Percentiles rank a stretch among this genome's conserved stretches.
phyloP scores from a whole-genome alignment of 2,329 filamentous ascomycete genomes.

The Stagonosporopsis chrysanthemi region DNA sequence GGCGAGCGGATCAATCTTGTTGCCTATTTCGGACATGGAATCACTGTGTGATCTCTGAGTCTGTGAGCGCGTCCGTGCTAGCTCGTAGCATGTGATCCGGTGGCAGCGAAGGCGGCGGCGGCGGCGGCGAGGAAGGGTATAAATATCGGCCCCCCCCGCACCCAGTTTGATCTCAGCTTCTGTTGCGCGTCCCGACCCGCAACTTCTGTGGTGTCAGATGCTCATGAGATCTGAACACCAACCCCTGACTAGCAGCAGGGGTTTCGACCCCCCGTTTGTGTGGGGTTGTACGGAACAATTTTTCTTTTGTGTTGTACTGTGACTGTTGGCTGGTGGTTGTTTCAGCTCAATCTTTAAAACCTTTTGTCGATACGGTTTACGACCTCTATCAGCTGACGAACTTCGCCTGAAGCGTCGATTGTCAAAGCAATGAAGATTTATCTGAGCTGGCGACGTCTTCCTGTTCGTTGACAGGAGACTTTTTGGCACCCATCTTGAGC shows the following conservation, averaged over 20 bases:
- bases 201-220: neutral
- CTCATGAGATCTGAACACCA: neutral
- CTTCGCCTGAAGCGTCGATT: neutral
- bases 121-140: neutral
- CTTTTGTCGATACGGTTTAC: neutral
- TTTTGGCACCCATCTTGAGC: neutral
- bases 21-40: neutral
- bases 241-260: too few species aligned
- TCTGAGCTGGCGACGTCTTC: neutral
- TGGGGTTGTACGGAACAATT: neutral
- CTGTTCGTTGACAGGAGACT: neutral
- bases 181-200: too few species aligned
- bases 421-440: neutral
- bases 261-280: neutral
- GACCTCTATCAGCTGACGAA: neutral
- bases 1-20: neutral
- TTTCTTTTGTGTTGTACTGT: neutral
- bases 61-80: neutral
- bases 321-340: neutral
- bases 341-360: neutral
- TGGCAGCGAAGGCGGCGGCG: too few species aligned
- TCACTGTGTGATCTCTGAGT: neutral
- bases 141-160: neutral
- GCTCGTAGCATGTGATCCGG: neutral
- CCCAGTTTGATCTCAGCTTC: neutral